Evolutionary conservation across 345 rosid species (phyloP).

Genomic region (Arabidopsis thaliana): DNA sequence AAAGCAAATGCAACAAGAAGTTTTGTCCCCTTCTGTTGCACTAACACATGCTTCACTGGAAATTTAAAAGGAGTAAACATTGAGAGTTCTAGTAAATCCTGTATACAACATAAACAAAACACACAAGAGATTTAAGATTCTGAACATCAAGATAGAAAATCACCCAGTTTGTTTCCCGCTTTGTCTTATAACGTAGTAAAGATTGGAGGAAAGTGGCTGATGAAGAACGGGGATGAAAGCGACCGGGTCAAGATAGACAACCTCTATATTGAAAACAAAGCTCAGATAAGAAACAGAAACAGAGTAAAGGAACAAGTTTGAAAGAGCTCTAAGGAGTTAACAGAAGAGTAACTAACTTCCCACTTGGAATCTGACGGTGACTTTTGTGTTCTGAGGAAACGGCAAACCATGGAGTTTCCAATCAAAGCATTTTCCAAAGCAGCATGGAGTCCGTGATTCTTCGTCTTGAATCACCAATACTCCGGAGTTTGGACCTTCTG

Average conservation of each 20-base stretch:
- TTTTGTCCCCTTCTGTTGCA: conserved; percentile 51
- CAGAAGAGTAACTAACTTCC: conserved; percentile 28
- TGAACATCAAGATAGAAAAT: no score
- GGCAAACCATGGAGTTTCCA: conserved; percentile 47
- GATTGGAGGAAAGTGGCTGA: conserved; percentile 62
- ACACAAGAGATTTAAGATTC: no score
- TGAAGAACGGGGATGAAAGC: conserved; percentile 58
- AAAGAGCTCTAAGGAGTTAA: no score
- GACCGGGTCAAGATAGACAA: conserved; percentile 36
- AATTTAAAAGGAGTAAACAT: no score
- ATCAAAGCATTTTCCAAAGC: conserved; percentile 50
- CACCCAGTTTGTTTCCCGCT: conserved; percentile 49
- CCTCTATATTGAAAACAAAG: conserved; percentile 1
- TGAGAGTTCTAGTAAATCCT: no score
- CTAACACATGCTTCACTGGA: conserved; percentile 56
- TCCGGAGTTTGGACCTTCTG: conserved; percentile 69
- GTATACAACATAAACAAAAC: no score
- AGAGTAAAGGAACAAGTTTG: background rate
- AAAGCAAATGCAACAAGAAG: conserved; percentile 48
- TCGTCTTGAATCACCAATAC: conserved; percentile 64
- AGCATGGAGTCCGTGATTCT: conserved; percentile 55
- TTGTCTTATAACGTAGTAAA: conserved; percentile 47
- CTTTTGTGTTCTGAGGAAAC: conserved; percentile 63
- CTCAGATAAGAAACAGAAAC: conserved; percentile 19
- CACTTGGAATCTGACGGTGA: conserved; percentile 38